Percentiles rank a stretch among this genome's conserved stretches.
Conservation (phyloP, 441 rosid genomes). For the Populus hybrid region DNA sequence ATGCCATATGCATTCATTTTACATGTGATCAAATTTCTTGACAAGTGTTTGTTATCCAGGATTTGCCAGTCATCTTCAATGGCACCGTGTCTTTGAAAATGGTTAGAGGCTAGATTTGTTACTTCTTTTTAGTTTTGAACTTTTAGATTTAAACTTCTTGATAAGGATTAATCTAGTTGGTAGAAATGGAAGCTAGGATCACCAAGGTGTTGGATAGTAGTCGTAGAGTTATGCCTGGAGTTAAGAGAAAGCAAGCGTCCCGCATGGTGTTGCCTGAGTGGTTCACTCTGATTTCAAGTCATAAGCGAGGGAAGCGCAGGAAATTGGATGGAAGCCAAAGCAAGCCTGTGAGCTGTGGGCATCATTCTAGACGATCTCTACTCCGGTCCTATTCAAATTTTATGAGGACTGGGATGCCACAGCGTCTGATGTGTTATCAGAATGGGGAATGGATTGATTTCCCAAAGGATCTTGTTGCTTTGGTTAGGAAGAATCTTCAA, state of each 20-base stretch:
- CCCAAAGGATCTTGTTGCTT: slow-evolving; percentile 39
- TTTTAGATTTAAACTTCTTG: slow-evolving; percentile 44
- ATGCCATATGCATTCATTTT: neutral
- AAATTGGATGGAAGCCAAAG: slow-evolving; percentile 36
- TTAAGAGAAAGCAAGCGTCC: slow-evolving; percentile 61
- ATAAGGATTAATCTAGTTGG: slow-evolving; percentile 53
- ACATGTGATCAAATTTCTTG: neutral
- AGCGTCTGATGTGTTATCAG: slow-evolving; percentile 69
- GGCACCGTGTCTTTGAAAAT: slow-evolving; percentile 24
- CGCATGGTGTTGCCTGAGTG: slow-evolving; percentile 29
- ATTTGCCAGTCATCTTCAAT: slow-evolving; percentile 17
- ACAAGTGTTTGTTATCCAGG: slow-evolving; percentile 29
- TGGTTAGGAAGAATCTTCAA: slow-evolving; percentile 51
- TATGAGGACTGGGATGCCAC: slow-evolving; percentile 59
- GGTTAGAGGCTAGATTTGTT: slow-evolving; percentile 26
- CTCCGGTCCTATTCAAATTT: slow-evolving; percentile 66
- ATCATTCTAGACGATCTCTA: slow-evolving; percentile 43
- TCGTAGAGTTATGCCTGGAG: slow-evolving; percentile 35
- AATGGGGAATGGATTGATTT: slow-evolving; percentile 80
- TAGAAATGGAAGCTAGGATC: slow-evolving; percentile 66
- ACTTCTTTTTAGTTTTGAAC: slow-evolving; percentile 29
- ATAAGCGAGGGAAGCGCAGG: slow-evolving; percentile 47
- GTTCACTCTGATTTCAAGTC: slow-evolving; percentile 31
- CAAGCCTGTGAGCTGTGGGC: slow-evolving; percentile 31
- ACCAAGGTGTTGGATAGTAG: slow-evolving; percentile 78